These are phyloP conservation scores for Carpinus viminea DNA, from an alignment of 306 rosid species.

Conservation along the genomic window DNA sequence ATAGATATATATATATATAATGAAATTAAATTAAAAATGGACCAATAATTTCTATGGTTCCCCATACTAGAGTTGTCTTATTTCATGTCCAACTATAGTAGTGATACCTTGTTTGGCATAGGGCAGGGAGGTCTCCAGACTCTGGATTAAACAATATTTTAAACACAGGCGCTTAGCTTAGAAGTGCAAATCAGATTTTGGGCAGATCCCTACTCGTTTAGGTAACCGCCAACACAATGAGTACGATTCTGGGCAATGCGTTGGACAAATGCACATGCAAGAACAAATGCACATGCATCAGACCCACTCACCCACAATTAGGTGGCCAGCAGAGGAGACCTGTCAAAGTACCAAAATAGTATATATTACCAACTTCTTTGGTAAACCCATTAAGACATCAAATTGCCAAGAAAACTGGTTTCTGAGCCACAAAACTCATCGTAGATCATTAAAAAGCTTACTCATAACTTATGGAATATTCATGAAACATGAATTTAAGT, in stretches of 20 bases:
- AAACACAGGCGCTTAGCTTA: not conserved
- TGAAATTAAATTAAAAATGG: no score
- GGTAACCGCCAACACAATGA: constrained; percentile 45
- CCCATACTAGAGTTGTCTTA: constrained; percentile 3
- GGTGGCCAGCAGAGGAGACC: constrained; percentile 23
- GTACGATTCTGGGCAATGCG: constrained; percentile 35
- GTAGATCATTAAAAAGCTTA: not conserved
- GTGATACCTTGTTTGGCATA: not conserved
- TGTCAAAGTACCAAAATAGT: constrained; percentile 20
- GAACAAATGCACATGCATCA: constrained; percentile 59
- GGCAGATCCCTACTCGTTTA: constrained; percentile 52
- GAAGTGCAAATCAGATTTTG: constrained; percentile 22
- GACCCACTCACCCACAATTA: constrained; percentile 37
- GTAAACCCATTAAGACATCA: constrained; percentile 24
- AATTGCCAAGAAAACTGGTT: not conserved
- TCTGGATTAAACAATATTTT: not conserved
- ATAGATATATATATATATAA: no score
- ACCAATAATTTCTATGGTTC: not conserved
- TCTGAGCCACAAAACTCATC: not conserved
- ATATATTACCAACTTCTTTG: constrained; percentile 13
- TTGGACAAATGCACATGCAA: constrained; percentile 59
- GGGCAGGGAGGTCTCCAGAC: not conserved
- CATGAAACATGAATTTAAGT: not conserved
- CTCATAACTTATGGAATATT: not conserved
- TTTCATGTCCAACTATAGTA: constrained; percentile 6